Base-by-base conservation (phyloP, 2,329 filamentous ascomycete species). In the Myriosclerotinia duriaeana region DNA sequence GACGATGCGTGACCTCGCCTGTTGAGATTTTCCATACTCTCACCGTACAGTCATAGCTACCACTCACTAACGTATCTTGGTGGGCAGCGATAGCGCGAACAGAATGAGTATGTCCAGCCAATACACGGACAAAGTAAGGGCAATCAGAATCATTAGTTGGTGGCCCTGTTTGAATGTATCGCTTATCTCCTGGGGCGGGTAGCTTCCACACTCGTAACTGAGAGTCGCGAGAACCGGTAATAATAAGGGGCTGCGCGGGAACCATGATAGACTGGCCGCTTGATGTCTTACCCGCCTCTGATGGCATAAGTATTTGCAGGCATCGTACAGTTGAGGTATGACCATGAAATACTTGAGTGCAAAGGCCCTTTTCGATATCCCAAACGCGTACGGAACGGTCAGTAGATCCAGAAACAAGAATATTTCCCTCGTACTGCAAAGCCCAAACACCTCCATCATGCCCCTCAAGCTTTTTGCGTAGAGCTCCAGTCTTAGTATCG, bases 381-480 rank as follows among this genome's bases (percentile, higher is more conserved):
- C 95, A 99, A 0, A 99, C 94, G n/a, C 95, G 88, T n/a, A 99
- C 95, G 14, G 95, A 96, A 56, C 95, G 85, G 78, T 99, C 95
- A 0, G 95, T 99, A 8, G 93, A 97, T 2, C 95, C 95, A 20
- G 95, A 99, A 2, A 99, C 95, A 26, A 99, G 81, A 20, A 91
- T 92, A 76, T 98, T 97, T 61, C 93, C 94, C 76, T 97, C 89
- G 76, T 98, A 99, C 77, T 98, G 93, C 64, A 99, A 80, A 40
- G 95, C 95, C 95, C 95, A 99, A 1, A 99, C 95, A 55, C 95
- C 95, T 44, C 95, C 95, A 78, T 99, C 95, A 72, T 99, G 95
- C 2, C 95, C 95, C 74, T 93, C 89, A 2, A 99, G 86, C 70
- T 90, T 92, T 74, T 88, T 92, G 58, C 91, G 87, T 46, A 97